Percentiles rank a stretch among this genome's conserved stretches.
Conservation (phyloP, 2,329 filamentous ascomycete species). For the Davidsoniella neocaledoniae region DNA sequence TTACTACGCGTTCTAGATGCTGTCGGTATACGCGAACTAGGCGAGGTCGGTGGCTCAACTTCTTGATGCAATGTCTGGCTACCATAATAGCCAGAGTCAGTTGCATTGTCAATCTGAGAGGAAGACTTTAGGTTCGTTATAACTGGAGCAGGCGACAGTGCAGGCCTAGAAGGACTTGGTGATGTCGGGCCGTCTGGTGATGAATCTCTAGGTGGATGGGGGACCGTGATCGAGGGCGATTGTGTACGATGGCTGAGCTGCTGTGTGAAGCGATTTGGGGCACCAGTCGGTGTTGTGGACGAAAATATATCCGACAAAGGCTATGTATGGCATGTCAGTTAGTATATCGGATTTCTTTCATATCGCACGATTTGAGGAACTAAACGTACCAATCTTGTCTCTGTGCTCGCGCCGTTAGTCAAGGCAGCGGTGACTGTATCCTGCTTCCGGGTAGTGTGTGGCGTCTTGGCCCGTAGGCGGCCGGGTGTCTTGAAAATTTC, state of each 20-base stretch:
- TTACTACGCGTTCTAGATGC: background rate
- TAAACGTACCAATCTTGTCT: background rate
- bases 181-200: constrained; percentile 6
- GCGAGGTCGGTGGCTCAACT: background rate
- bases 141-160: constrained; percentile 1
- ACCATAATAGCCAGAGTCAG: constrained; percentile 57
- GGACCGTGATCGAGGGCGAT: constrained; percentile 22
- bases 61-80: constrained; percentile 28
- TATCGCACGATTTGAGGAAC: background rate
- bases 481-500: constrained; percentile 94
- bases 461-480: constrained; percentile 67
- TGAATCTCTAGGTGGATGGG: background rate
- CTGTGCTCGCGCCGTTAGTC: background rate
- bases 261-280: constrained; percentile 36
- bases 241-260: constrained; percentile 29
- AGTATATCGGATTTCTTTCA: background rate
- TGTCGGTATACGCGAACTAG: background rate
- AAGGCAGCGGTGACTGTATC: constrained; percentile 22
- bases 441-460: constrained; percentile 49
- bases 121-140: background rate
- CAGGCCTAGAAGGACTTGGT: constrained; percentile 5
- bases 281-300: constrained; percentile 36
- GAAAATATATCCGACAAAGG: constrained; percentile 41
- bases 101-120: background rate
- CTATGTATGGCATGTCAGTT: constrained; percentile 20